phyloP scores from a whole-genome alignment of 805 yeast species.

The Limtongia smithiae region DNA sequence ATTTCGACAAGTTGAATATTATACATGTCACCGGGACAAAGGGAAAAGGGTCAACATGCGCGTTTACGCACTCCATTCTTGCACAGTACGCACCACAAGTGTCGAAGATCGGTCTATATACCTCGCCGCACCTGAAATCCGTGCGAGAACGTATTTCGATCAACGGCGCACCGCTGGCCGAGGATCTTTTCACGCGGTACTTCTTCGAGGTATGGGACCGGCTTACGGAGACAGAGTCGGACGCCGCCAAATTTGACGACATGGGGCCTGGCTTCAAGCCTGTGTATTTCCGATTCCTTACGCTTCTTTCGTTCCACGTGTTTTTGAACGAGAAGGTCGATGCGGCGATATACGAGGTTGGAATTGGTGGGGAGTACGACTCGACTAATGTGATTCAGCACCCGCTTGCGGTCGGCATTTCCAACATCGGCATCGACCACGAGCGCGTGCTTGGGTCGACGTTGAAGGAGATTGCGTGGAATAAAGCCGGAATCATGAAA shows the following conservation, averaged over 20 bases:
- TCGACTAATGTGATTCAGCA: slow-evolving; percentile 82
- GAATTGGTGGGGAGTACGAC: slow-evolving; percentile 97
- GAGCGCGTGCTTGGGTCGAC: slow-evolving; percentile 82
- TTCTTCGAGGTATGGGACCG: slow-evolving; percentile 94
- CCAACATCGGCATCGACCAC: slow-evolving; percentile 90
- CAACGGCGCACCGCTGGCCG: slow-evolving; percentile 79
- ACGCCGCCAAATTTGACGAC: slow-evolving; percentile 59
- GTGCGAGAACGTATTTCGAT: slow-evolving; percentile 90
- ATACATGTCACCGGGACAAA: slow-evolving; percentile 96
- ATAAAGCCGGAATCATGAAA: slow-evolving; percentile 91
- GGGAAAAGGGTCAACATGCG: slow-evolving; percentile 98
- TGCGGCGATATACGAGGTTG: slow-evolving; percentile 94
- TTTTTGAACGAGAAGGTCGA: slow-evolving; percentile 86
- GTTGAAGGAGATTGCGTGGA: slow-evolving; percentile 88
- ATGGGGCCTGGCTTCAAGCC: slow-evolving; percentile 76
- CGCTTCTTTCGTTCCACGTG: slow-evolving; percentile 85
- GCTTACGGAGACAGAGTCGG: slow-evolving; percentile 56
- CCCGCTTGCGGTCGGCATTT: slow-evolving; percentile 82
- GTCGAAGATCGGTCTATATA: slow-evolving; percentile 79
- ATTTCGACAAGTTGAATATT: slow-evolving; percentile 69
- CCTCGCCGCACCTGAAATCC: slow-evolving; percentile 91
- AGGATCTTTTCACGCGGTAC: slow-evolving; percentile 75
- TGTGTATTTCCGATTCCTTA: slow-evolving; percentile 86
- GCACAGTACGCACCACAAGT: slow-evolving; percentile 49
- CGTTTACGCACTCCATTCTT: slow-evolving; percentile 81